Conservation (phyloP, 345 rosid genomes). For the Boechera stricta region DNA sequence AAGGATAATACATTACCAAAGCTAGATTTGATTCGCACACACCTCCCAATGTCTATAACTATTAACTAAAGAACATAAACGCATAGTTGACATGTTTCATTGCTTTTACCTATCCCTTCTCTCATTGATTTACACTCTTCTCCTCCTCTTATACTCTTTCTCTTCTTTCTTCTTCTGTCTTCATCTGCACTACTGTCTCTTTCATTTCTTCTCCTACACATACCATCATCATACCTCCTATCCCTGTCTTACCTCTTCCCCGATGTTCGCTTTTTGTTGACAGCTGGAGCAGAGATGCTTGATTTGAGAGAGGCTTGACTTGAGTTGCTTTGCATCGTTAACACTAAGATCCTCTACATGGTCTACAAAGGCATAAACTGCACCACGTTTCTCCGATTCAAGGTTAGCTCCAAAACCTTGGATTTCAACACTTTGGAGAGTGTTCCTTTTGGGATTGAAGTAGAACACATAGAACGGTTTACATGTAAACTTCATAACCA, state of each 20-base stretch:
- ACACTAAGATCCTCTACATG: constrained; percentile 11
- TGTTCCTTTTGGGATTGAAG: constrained; percentile 12
- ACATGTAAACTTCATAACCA: background rate
- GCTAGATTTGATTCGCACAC: background rate
- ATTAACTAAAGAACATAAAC: background rate
- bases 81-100: background rate
- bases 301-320: background rate
- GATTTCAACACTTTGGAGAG: constrained; percentile 6
- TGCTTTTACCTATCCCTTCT: background rate
- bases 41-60: background rate
- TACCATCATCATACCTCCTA: background rate
- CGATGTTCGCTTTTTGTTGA: background rate
- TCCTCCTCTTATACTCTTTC: background rate
- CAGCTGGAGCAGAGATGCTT: background rate
- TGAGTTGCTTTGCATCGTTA: background rate
- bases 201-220: background rate
- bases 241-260: background rate
- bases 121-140: background rate
- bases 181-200: background rate
- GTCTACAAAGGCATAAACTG: background rate
- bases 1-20: constrained; percentile 3
- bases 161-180: background rate
- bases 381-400: background rate
- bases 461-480: background rate
- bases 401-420: background rate